Base-by-base conservation (phyloP, 2,329 filamentous ascomycete genomes). In the Penicillium janthinellum region DNA sequence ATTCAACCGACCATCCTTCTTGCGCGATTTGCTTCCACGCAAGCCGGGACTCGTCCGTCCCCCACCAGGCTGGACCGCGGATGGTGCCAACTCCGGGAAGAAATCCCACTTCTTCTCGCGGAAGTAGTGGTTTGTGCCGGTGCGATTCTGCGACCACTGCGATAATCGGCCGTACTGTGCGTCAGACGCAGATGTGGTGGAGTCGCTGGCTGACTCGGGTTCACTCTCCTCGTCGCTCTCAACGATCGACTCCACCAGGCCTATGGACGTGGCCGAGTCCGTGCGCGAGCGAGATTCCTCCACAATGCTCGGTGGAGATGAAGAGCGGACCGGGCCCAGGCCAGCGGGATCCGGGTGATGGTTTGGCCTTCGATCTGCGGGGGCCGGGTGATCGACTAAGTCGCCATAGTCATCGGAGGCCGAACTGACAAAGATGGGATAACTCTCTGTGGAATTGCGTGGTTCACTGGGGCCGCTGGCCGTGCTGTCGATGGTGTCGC, bases 61-160 rank as follows among this genome's bases (percentile, higher is more conserved):
- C 25, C 15, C 59, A 35, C 12, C 59, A 31, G 58, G 48, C 22
- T 64, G 68, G 4, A 68, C 8, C n/a, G 67, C 60, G 4, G 71
- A 69, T 3, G 73, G 71, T 0, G 73, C 75, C 35, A 77, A 52
- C 58, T 77, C 75, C 1, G 75, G 75, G 58, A 77, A 77, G 62
- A 76, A 75, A 61, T 77, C 74, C 73, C 73, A 77, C 60, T 76
- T 77, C 64, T 77, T 77, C 48, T 77, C 75, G 6, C 74, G 69
- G 48, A 77, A 77, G 48, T 77, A 77, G 60, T 74, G 73, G 56
- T 71, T 74, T 4, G 70, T 65, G 20, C 69, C 71, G 3, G 61
- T 57, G 5, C 65, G 65, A 7, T 54, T 65, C 28, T 64, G 60
- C 10, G 54, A 56, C 68, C 70, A 71, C 11, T 64, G 60, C 0